phyloP scores from a whole-genome alignment of 257 asterid species.

The Parsonsia alboflavescens region DNA sequence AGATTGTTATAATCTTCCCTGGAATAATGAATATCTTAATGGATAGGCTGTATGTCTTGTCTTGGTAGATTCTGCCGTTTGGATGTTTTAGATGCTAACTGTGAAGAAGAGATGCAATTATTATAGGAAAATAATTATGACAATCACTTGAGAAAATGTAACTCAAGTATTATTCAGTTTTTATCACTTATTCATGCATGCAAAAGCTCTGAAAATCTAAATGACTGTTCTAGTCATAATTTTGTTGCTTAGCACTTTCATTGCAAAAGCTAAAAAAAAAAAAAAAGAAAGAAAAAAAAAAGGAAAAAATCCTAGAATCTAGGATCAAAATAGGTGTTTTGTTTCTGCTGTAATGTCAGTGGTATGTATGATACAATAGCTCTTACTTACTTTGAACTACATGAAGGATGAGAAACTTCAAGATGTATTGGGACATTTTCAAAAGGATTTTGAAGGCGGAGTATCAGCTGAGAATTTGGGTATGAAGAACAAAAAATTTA shows the following conservation, averaged over 20 bases:
- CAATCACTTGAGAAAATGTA: background rate
- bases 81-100: background rate
- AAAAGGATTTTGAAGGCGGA: constrained; percentile 95
- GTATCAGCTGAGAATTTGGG: constrained; percentile 97
- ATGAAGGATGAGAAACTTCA: constrained; percentile 85
- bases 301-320: too few species aligned
- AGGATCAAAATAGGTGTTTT: background rate
- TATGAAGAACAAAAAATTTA: constrained; percentile 39
- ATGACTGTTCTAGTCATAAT: background rate
- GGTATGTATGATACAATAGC: constrained; percentile 5
- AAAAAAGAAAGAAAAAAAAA: too few species aligned
- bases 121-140: background rate
- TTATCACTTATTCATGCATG: background rate
- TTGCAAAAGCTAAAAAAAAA: too few species aligned
- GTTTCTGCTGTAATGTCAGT: background rate
- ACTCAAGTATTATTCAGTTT: background rate
- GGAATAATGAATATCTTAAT: background rate
- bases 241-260: too few species aligned
- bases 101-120: background rate
- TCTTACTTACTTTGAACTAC: constrained; percentile 29
- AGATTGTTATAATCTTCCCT: background rate
- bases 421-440: constrained; percentile 83
- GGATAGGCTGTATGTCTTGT: background rate
- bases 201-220: background rate
- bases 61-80: background rate